Conservation (phyloP, 1,284 basidiomycete species). For the Inonotus obliquus region DNA sequence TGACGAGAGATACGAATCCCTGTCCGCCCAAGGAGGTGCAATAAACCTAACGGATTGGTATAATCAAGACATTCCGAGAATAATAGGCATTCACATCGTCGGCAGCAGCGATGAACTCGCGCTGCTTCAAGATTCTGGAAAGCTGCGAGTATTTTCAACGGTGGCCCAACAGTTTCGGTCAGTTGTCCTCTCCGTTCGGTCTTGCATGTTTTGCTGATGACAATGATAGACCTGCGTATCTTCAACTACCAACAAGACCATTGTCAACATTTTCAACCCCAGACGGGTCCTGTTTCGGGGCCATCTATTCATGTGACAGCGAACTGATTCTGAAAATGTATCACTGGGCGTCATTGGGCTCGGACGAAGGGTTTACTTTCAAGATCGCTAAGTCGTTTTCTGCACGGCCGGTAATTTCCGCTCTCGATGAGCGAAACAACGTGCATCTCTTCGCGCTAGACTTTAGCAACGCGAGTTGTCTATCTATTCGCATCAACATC, state of each 20-base stretch:
- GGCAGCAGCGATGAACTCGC: constrained; percentile 45
- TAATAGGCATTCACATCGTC: constrained; percentile 37
- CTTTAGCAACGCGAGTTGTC: constrained; percentile 26
- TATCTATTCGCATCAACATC: constrained; percentile 45
- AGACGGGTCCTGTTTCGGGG: constrained; percentile 48
- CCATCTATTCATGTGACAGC: constrained; percentile 25
- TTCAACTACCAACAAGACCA: constrained; percentile 36
- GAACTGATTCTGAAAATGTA: constrained; percentile 33
- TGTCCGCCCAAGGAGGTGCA: constrained; percentile 34
- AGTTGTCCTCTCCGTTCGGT: neutral
- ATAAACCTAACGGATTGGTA: constrained; percentile 45
- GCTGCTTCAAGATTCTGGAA: constrained; percentile 38
- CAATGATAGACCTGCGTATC: constrained; percentile 40
- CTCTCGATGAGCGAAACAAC: constrained; percentile 37
- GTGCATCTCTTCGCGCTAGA: constrained; percentile 42
- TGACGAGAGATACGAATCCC: constrained; percentile 37
- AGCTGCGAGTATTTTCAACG: constrained; percentile 45
- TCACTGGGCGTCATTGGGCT: constrained; percentile 55
- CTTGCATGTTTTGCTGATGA: neutral
- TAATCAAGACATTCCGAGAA: constrained; percentile 20
- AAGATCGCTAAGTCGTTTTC: constrained; percentile 27
- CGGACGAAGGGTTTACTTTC: constrained; percentile 39
- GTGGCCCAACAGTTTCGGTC: constrained; percentile 48
- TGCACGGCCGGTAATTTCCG: constrained; percentile 35
- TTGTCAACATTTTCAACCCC: constrained; percentile 38